phyloP scores from a whole-genome alignment of 2,329 filamentous ascomycete species.

The Apiospora arundinis region DNA sequence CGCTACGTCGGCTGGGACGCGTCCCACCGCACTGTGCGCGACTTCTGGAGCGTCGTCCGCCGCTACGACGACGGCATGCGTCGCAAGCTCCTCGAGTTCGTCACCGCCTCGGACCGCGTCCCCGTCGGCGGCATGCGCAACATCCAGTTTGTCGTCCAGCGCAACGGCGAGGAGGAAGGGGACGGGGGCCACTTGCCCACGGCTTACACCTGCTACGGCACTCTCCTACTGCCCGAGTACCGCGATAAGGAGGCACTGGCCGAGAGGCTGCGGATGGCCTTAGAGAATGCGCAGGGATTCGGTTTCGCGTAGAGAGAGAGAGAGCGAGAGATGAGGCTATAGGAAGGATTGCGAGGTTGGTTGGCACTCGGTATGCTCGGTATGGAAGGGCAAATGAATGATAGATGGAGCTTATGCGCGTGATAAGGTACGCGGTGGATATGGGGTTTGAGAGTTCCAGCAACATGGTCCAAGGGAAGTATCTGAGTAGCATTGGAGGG shows the following conservation, averaged over 20 bases:
- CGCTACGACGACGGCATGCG: constrained; percentile 72
- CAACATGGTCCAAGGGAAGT: neutral
- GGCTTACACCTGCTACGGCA: constrained; percentile 92
- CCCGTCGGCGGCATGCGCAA: constrained; percentile 86
- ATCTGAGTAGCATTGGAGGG: neutral
- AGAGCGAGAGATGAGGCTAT: no score
- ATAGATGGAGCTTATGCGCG: neutral
- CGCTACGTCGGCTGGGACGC: constrained; percentile 84
- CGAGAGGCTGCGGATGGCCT: constrained; percentile 80
- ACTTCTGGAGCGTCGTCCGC: constrained; percentile 86
- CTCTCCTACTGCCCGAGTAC: constrained; percentile 85
- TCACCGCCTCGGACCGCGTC: constrained; percentile 89
- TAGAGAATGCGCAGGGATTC: constrained; percentile 90
- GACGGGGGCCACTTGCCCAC: constrained; percentile 72
- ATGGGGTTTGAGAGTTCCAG: neutral
- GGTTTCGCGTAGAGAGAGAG: constrained; percentile 68
- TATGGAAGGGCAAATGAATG: neutral
- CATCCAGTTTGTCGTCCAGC: constrained; percentile 83
- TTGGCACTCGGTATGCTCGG: neutral
- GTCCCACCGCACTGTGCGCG: constrained; percentile 70
- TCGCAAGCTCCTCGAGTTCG: constrained; percentile 84
- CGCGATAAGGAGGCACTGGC: constrained; percentile 70
- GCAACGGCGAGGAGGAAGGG: constrained; percentile 70
- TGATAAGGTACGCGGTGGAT: neutral
- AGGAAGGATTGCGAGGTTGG: neutral